A percentile compares a stretch with the other conserved stretches of the same genome.
Evolutionary conservation across 169 alveolate species (phyloP).

Genomic region (Plasmodium gallinaceum): DNA sequence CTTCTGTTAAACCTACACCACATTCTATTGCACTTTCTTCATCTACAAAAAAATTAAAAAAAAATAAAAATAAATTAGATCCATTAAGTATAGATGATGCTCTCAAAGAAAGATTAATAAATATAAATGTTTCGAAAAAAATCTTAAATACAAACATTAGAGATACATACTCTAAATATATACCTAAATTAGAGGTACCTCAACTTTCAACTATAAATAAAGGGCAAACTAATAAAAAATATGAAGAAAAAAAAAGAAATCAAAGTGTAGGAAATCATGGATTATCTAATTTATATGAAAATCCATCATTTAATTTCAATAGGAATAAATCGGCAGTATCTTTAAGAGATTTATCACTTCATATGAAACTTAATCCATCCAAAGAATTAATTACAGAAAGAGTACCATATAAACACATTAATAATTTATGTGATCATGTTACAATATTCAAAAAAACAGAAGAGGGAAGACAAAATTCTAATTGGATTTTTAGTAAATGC

Average conservation of each 20-base stretch:
- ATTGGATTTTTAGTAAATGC: constrained; percentile 58
- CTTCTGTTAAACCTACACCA: constrained; percentile 11
- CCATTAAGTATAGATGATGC: constrained; percentile 3
- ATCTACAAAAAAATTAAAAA: constrained; percentile 20
- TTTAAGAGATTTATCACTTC: constrained; percentile 58
- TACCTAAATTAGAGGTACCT: constrained; percentile 7
- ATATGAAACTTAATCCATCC: constrained; percentile 26
- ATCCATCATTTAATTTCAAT: constrained; percentile 29
- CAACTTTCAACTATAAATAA: not conserved
- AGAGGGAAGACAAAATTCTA: constrained; percentile 25
- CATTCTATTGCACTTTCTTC: constrained; percentile 21
- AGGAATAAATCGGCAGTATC: constrained; percentile 17
- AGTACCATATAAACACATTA: constrained; percentile 28
- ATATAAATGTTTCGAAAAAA: constrained; percentile 7
- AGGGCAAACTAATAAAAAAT: not conserved
- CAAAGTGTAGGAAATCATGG: constrained; percentile 21
- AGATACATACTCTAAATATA: not conserved
- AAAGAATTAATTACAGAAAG: constrained; percentile 16
- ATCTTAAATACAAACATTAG: not conserved
- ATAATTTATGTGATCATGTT: constrained; percentile 31
- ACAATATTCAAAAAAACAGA: constrained; percentile 8
- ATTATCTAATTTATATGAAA: constrained; percentile 26
- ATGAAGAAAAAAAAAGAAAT: constrained; percentile 29
- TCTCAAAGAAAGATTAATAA: constrained; percentile 17
- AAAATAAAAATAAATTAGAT: constrained; percentile 33